phyloP scores from a whole-genome alignment of 805 yeast genomes.

The Huiozyma naganishii region DNA sequence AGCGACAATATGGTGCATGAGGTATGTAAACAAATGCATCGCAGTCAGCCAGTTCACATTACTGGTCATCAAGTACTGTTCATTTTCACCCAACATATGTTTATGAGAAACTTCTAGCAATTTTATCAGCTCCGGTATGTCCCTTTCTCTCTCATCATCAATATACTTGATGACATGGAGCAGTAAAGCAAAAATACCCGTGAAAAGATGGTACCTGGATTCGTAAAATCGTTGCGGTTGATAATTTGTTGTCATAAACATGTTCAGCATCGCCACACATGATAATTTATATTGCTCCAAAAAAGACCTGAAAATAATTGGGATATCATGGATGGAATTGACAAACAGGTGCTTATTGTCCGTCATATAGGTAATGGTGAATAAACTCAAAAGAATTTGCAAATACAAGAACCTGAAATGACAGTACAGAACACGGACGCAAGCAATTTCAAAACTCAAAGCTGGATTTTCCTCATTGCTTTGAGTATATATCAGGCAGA shows the following conservation, averaged over 20 bases:
- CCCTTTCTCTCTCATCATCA: slow-evolving; percentile 8
- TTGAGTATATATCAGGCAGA: slow-evolving; percentile 14
- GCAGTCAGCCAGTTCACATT: slow-evolving; percentile 21
- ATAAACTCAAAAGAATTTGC: slow-evolving; percentile 10
- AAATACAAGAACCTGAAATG: slow-evolving; percentile 17
- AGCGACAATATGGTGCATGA: slow-evolving; percentile 10
- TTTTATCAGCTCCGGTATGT: slow-evolving; percentile 6
- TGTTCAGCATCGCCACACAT: slow-evolving; percentile 11
- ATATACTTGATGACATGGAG: slow-evolving; percentile 12
- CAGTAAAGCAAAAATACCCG: slow-evolving; percentile 16
- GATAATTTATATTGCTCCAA: slow-evolving; percentile 6
- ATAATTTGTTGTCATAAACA: slow-evolving; percentile 12
- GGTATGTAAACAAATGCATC: slow-evolving; percentile 15
- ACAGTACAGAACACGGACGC: slow-evolving; percentile 13
- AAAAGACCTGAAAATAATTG: slow-evolving; percentile 7
- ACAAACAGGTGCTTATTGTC: slow-evolving; percentile 13
- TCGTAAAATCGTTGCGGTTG: slow-evolving; percentile 17
- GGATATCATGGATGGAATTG: slow-evolving; percentile 10
- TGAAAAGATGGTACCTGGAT: slow-evolving; percentile 13
- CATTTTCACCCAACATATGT: slow-evolving; percentile 12
- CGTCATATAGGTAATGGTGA: slow-evolving; percentile 13
- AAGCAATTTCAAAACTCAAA: slow-evolving; percentile 12
- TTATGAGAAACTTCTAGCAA: slow-evolving; percentile 9
- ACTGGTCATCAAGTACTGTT: slow-evolving; percentile 8
- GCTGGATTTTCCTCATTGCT: slow-evolving; percentile 11